phyloP scores from a whole-genome alignment of 78 protist genomes.

The Dictyostelium intermedium region DNA sequence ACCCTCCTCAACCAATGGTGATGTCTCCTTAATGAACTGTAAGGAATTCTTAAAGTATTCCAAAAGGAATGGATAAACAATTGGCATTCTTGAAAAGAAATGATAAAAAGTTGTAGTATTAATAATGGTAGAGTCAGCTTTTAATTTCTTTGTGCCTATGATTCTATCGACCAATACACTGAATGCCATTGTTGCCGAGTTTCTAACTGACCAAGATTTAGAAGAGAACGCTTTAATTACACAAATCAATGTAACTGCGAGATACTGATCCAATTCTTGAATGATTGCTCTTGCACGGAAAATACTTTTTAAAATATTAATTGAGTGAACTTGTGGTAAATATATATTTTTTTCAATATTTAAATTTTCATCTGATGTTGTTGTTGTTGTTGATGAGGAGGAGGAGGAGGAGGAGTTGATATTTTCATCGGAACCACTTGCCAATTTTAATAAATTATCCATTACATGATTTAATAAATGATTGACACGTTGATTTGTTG shows the following conservation, averaged over 20 bases:
- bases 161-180: conserved; percentile 71
- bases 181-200: conserved; percentile 82
- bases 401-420: background rate
- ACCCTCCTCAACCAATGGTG: background rate
- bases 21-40: background rate
- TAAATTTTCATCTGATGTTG: background rate
- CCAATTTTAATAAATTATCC: conserved; percentile 13
- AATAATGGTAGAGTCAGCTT: conserved; percentile 33
- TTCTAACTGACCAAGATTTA: conserved; percentile 75
- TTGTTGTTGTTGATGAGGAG: too few relatives aligned
- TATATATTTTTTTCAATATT: conserved; percentile 20
- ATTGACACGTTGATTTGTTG: conserved; percentile 3
- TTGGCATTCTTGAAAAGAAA: conserved; percentile 71
- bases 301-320: conserved; percentile 64
- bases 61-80: conserved; percentile 71
- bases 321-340: conserved; percentile 72
- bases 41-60: conserved; percentile 37
- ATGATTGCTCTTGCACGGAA: conserved; percentile 57
- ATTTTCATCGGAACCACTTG: background rate
- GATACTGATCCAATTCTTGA: conserved; percentile 60
- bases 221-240: conserved; percentile 65
- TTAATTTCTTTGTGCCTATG: conserved; percentile 54
- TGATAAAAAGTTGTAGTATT: conserved; percentile 71
- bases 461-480: conserved; percentile 42
- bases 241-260: conserved; percentile 30